Base-by-base conservation (phyloP, 495 filamentous ascomycete species). In the Geoglossum glabrum region DNA sequence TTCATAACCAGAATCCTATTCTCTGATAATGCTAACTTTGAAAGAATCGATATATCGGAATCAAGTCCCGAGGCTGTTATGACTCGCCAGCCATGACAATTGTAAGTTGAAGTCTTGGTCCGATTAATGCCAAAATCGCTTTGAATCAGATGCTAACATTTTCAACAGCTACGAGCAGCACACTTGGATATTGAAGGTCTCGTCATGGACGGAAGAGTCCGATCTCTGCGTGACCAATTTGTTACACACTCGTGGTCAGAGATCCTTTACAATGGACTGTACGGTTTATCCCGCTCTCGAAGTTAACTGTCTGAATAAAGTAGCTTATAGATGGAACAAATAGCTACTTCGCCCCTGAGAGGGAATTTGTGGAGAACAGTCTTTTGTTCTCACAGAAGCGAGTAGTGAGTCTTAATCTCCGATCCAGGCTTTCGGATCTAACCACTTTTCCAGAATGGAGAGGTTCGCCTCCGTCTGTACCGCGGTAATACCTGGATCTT, bases 61-160 rank as follows among this genome's bases (percentile, higher is more conserved):
- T 90, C 66, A 92, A 94, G 78, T 81, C 76, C 67, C 81, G 88
- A 65, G 88, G 88, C 63, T 94, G 88, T 79, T 95, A 95, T 74
- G 89, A 94, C 67, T 81, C 87, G 54, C 79, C 80, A 49, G 75
- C 76, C 62, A 70, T 86, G 50, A 89, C 85, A 54, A 79, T 80
- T 70, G 74, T 85, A 55, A 80, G n/a, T n/a, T n/a, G n/a, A n/a
- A n/a, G n/a, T n/a, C n/a, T n/a, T n/a, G n/a, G n/a, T n/a, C n/a
- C n/a, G n/a, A n/a, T n/a, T n/a, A n/a, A n/a, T n/a, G n/a, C n/a
- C n/a, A n/a, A n/a, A n/a, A n/a, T n/a, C n/a, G n/a, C n/a, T n/a
- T n/a, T n/a, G n/a, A n/a, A n/a, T n/a, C n/a, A n/a, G n/a, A n/a
- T n/a, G n/a, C n/a, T n/a, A n/a, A n/a, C n/a, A n/a, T n/a, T n/a